Conservation (phyloP, 163 green algal genomes). For the Prototheca wickerhamii region DNA sequence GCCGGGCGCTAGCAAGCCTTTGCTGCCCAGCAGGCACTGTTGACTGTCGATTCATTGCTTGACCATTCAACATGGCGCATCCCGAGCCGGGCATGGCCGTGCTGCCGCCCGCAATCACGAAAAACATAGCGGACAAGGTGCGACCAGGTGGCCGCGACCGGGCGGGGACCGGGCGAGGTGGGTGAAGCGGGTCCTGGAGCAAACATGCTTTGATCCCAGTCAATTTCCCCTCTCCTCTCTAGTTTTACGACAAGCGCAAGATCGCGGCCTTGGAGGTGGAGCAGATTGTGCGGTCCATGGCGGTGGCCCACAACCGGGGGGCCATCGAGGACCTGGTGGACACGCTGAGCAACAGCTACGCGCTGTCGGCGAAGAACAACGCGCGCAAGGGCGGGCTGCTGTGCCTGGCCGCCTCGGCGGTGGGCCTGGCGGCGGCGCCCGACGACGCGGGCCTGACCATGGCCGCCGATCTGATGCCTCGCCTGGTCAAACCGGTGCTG, state of each 20-base stretch:
- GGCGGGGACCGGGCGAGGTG: too few relatives aligned
- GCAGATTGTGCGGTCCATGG: slow-evolving; percentile 65
- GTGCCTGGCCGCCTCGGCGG: slow-evolving; percentile 83
- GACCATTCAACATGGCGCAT: neutral
- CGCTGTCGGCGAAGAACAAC: slow-evolving; percentile 53
- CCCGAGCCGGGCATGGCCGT: neutral
- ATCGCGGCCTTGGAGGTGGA: slow-evolving; percentile 87
- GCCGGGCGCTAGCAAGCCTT: too few relatives aligned
- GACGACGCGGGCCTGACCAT: neutral
- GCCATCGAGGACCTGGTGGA: slow-evolving; percentile 33
- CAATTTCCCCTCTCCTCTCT: neutral
- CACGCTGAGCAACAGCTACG: slow-evolving; percentile 46
- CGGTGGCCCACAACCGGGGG: slow-evolving; percentile 21
- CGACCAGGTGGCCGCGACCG: too few relatives aligned
- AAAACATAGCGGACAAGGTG: slow-evolving; percentile 18
- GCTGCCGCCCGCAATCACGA: slow-evolving; percentile 4
- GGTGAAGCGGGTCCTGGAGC: too few relatives aligned
- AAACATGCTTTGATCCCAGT: too few relatives aligned
- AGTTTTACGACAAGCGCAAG: slow-evolving; percentile 94
- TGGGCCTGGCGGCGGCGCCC: slow-evolving; percentile 61
- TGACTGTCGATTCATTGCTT: too few relatives aligned
- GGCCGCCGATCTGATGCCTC: slow-evolving; percentile 22
- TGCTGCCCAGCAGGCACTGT: too few relatives aligned
- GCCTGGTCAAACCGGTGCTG: slow-evolving; percentile 84
- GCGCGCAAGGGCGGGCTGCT: slow-evolving; percentile 87